These are phyloP conservation scores for Lepidium sativum DNA, from an alignment of 345 rosid genomes.

Conservation along the genomic window DNA sequence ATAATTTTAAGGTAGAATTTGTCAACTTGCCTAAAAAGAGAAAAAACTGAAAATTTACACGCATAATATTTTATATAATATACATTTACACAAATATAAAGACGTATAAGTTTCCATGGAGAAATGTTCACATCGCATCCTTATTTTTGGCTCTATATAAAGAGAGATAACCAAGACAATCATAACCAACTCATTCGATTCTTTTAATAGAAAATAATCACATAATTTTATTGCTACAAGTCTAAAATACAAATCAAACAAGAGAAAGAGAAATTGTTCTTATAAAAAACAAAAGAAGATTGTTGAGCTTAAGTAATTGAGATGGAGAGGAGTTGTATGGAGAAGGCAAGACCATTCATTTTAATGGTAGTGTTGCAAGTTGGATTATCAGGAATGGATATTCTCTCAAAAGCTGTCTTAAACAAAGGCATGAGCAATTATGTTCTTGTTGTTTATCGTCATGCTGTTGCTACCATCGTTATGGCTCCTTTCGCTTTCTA, in stretches of 20 bases:
- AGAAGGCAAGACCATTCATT: slow-evolving; percentile 50
- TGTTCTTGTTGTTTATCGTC: slow-evolving; percentile 83
- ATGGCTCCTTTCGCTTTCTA: slow-evolving; percentile 68
- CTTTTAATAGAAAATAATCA: not conserved
- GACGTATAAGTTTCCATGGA: slow-evolving; percentile 14
- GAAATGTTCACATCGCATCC: slow-evolving; percentile 18
- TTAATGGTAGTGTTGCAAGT: slow-evolving; percentile 68
- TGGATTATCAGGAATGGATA: slow-evolving; percentile 85
- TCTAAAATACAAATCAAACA: not conserved
- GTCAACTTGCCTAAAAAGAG: not conserved
- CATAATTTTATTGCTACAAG: not conserved
- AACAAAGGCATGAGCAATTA: slow-evolving; percentile 83
- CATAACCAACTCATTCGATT: slow-evolving; percentile 9
- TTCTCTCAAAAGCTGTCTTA: slow-evolving; percentile 66
- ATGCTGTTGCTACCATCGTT: slow-evolving; percentile 64
- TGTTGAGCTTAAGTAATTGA: not conserved
- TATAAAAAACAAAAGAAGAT: no score
- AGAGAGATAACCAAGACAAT: slow-evolving; percentile 17
- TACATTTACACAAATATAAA: not conserved
- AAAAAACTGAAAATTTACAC: not conserved
- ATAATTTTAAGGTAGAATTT: not conserved
- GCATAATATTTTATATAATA: not conserved
- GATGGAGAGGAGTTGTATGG: slow-evolving; percentile 16
- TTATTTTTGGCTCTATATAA: slow-evolving; percentile 19
- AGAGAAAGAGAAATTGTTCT: not conserved